Conservation (phyloP, 768 basidiomycete species). For the Suillus placidus region DNA sequence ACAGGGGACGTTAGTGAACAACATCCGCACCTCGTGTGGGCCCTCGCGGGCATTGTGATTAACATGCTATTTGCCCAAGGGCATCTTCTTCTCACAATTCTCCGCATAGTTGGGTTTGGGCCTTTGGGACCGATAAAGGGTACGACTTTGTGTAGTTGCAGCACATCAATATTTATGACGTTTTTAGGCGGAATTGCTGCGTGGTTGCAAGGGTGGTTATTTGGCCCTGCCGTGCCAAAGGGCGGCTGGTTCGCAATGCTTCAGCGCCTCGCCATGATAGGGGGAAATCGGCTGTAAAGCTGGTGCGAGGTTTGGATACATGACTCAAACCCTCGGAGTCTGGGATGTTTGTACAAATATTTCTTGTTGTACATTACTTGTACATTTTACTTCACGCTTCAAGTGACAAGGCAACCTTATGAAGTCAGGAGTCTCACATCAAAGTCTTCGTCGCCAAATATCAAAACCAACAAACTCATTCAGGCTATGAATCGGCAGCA, state of each 20-base stretch:
- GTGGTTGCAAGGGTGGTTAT: not conserved
- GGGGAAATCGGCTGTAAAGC: not conserved
- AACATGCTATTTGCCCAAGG: conserved; percentile 2
- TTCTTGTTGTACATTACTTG: too few relatives aligned
- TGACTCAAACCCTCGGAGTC: not conserved
- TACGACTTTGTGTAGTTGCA: conserved; percentile 6
- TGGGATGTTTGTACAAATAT: not conserved
- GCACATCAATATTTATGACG: not conserved
- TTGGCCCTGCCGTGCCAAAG: not conserved
- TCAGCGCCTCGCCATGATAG: not conserved
- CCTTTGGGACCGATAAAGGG: conserved; percentile 37
- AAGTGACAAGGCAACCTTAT: not conserved
- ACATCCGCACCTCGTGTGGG: conserved; percentile 34
- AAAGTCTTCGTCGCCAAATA: not conserved
- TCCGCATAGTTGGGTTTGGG: conserved; percentile 40
- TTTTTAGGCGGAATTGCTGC: not conserved
- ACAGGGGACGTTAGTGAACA: conserved; percentile 40
- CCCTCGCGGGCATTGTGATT: conserved; percentile 27
- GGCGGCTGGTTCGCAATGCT: not conserved
- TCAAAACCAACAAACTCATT: not conserved
- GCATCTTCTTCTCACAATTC: conserved; percentile 35
- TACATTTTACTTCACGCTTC: not conserved
- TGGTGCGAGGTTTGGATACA: not conserved
- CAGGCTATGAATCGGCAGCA: not conserved
- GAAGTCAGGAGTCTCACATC: not conserved